phyloP scores from a whole-genome alignment of 371 early-diverging fungal species.

The Mortierella sp. region DNA sequence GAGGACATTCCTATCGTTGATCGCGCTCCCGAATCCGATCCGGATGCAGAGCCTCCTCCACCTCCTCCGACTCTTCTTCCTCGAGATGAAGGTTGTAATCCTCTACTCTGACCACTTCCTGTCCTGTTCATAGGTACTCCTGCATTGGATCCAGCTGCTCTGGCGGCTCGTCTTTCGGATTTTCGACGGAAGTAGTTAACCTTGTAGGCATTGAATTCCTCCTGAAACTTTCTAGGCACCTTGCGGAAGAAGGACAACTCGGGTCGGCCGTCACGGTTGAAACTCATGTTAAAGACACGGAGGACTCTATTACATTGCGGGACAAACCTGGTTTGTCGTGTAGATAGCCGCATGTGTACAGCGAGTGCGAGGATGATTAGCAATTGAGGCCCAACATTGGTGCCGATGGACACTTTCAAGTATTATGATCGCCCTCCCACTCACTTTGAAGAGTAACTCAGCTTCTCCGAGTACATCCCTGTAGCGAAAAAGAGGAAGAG shows the following conservation, averaged over 20 bases:
- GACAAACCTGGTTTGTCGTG: constrained; percentile 74
- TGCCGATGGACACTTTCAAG: neutral
- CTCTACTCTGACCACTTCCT: neutral
- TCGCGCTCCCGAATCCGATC: constrained; percentile 35
- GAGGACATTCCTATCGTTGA: constrained; percentile 13
- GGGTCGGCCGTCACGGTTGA: constrained; percentile 62
- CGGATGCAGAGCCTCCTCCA: constrained; percentile 29
- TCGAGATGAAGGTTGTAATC: constrained; percentile 22
- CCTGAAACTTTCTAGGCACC: constrained; percentile 71
- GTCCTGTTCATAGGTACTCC: constrained; percentile 3
- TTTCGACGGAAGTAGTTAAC: constrained; percentile 64
- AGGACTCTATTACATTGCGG: constrained; percentile 75
- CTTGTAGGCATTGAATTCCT: constrained; percentile 73
- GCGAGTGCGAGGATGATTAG: too few relatives aligned
- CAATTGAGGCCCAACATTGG: too few relatives aligned
- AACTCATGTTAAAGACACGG: constrained; percentile 75
- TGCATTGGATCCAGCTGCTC: constrained; percentile 2
- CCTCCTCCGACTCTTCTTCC: constrained; percentile 22
- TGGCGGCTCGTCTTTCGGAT: constrained; percentile 59
- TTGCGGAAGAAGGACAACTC: constrained; percentile 66
- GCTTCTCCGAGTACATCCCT: constrained; percentile 73
- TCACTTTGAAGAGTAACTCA: constrained; percentile 73
- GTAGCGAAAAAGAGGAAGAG: constrained; percentile 64
- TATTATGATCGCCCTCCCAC: neutral
- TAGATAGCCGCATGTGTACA: too few relatives aligned